Base-by-base conservation (phyloP, 192 early-diverging fungal species). In the Coemansia sp. region DNA sequence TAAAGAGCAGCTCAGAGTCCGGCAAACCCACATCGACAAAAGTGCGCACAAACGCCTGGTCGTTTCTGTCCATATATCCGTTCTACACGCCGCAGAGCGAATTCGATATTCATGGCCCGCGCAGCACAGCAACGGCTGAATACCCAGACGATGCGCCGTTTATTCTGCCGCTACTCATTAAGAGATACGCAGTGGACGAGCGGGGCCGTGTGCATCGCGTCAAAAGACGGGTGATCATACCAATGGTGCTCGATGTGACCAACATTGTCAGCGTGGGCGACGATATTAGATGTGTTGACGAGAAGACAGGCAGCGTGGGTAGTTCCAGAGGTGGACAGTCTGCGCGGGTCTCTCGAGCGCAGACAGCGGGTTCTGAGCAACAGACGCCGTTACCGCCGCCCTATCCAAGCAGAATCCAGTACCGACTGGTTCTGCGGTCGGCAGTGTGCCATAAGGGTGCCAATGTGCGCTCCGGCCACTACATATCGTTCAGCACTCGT, bases 11-110 rank as follows among this genome's bases (percentile, higher is more conserved):
- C 37, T 21, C 52, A 11, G 78, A 37, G 4, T 26, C 22, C 41
- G 40, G 37, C 21, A n/a, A 32, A 37, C 16, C 41, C 32, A 9
- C 42, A 6, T 18, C 71, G 5, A 58, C 68, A 40, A 71, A 83
- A 41, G 83, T 89, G 8, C 81, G 76, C 16, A 89, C 88, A 5
- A 85, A 86, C 42, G 90, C 90, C 11, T 91, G 90, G 90, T 87
- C 89, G 63, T 84, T 89, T 10, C 62, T 91, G 40, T 85, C 89
- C 43, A 69, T 91, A 26, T 68, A 89, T 8, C 90, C 90, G 0
- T 91, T 91, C 67, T 91, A 91, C 64, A 87, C 85, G 15, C 86
- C 86, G 15, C 80, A 82, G 46, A 91, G 87, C 78, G 90, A 91
- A 65, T 79, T 84, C 65, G 57, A 19, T 18, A 13, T 32, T 37